phyloP scores from a whole-genome alignment of 768 basidiomycete genomes.

The Collybia nuda region DNA sequence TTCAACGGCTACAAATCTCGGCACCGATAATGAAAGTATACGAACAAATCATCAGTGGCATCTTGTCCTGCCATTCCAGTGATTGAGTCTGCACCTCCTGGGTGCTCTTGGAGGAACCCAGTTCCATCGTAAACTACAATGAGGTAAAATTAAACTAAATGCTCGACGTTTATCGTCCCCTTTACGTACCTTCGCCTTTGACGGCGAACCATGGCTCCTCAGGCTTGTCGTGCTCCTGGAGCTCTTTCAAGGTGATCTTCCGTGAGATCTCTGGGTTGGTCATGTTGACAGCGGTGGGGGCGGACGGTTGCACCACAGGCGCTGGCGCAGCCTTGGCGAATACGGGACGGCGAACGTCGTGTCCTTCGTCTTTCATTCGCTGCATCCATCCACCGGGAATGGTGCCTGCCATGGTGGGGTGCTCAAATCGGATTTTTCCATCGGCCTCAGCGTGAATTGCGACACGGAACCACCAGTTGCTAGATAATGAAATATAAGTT shows the following conservation, averaged over 20 bases:
- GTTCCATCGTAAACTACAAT: constrained; percentile 49
- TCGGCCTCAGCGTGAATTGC: constrained; percentile 37
- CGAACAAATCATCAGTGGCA: constrained; percentile 59
- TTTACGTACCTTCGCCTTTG: constrained; percentile 36
- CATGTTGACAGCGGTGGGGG: constrained; percentile 31
- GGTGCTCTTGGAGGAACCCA: constrained; percentile 52
- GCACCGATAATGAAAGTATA: background rate
- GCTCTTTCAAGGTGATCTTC: constrained; percentile 42
- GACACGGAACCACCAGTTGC: constrained; percentile 56
- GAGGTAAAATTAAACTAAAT: background rate
- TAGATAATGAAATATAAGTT: background rate
- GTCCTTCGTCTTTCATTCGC: constrained; percentile 44
- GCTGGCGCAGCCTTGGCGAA: constrained; percentile 22
- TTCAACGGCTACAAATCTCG: background rate
- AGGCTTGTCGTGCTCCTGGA: constrained; percentile 34
- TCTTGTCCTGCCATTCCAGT: constrained; percentile 56
- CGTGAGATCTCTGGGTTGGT: constrained; percentile 43
- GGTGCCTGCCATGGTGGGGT: constrained; percentile 53
- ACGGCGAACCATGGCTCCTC: constrained; percentile 51
- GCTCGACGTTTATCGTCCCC: background rate
- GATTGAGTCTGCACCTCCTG: constrained; percentile 58
- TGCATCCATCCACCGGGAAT: constrained; percentile 63
- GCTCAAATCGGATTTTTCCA: constrained; percentile 48
- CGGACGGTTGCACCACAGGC: background rate
- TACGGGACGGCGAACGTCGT: constrained; percentile 40